These are phyloP conservation scores for Ophiocytium majus DNA, from an alignment of 352 stramenopile genomes.

Conservation along the genomic window DNA sequence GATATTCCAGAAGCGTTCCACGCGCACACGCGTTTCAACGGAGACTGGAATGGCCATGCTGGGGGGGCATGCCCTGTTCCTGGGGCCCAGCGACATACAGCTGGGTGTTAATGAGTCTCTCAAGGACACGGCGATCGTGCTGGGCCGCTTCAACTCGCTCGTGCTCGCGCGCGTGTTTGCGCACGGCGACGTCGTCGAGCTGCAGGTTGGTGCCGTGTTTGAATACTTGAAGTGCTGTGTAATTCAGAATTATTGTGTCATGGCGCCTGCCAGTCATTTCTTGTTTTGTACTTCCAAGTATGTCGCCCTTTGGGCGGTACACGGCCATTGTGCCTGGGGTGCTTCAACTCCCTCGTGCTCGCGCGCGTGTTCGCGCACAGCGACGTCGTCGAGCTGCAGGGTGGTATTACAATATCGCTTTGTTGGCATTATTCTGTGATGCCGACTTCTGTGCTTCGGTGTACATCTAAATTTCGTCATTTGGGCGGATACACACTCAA, in stretches of 20 bases:
- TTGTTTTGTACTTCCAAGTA: too few relatives aligned
- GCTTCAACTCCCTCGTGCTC: slow-evolving; percentile 93
- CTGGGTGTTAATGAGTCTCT: slow-evolving; percentile 94
- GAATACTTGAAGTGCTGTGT: too few relatives aligned
- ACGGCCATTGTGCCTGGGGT: slow-evolving; percentile 49
- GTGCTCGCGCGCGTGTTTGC: slow-evolving; percentile 91
- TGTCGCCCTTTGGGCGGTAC: too few relatives aligned
- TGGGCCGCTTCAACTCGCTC: slow-evolving; percentile 90
- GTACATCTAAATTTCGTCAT: too few relatives aligned
- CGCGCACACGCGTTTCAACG: slow-evolving; percentile 82
- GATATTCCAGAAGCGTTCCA: slow-evolving; percentile 90
- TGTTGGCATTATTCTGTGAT: too few relatives aligned
- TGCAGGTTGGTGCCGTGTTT: slow-evolving; percentile 55
- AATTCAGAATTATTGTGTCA: too few relatives aligned
- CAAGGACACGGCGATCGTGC: slow-evolving; percentile 61
- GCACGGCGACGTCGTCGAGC: slow-evolving; percentile 73
- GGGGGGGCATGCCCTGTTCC: slow-evolving; percentile 91
- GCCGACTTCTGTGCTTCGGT: too few relatives aligned
- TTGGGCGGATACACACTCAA: too few relatives aligned
- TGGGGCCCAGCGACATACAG: slow-evolving; percentile 95
- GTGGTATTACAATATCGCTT: too few relatives aligned
- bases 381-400: slow-evolving; percentile 64
- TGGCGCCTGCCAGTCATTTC: too few relatives aligned
- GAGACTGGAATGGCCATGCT: slow-evolving; percentile 90
- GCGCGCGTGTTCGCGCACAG: slow-evolving; percentile 88